Evolutionary conservation across 225 moss, liverwort and hornwort species (phyloP).

Genomic region (Neckera pumila): DNA sequence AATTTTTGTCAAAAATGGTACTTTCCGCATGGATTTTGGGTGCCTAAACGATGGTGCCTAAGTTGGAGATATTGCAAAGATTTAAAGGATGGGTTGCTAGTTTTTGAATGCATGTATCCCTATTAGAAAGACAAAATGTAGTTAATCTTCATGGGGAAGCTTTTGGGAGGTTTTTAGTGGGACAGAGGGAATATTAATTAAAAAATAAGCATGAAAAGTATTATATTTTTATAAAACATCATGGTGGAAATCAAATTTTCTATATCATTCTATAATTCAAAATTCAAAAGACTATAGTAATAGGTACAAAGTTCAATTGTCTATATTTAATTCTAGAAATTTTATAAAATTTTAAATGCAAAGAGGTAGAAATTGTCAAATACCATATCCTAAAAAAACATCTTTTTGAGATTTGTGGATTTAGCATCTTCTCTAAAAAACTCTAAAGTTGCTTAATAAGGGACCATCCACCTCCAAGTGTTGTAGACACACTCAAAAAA

Average conservation of each 20-base stretch:
- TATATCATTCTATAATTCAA: not conserved
- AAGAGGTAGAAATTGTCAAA: not conserved
- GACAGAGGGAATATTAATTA: no score
- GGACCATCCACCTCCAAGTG: fast-evolving
- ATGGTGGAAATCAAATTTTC: not conserved
- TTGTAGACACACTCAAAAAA: not conserved
- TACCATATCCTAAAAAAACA: not conserved
- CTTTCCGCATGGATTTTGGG: no score
- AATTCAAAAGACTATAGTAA: not conserved
- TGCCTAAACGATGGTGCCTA: no score
- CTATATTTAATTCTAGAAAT: not conserved
- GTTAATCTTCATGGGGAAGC: no score
- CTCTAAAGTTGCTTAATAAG: not conserved
- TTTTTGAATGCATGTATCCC: no score
- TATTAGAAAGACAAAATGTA: no score
- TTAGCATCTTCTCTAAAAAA: not conserved
- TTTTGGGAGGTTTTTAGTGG: no score
- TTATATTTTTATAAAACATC: not conserved
- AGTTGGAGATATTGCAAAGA: no score
- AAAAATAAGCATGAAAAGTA: not conserved
- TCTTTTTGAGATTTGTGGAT: not conserved
- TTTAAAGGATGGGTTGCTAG: no score
- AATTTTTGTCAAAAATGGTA: no score
- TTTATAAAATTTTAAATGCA: not conserved
- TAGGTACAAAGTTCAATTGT: not conserved